These are phyloP conservation scores for Xylaria polymorpha DNA, from an alignment of 2,329 filamentous ascomycete species.

Conservation along the genomic window DNA sequence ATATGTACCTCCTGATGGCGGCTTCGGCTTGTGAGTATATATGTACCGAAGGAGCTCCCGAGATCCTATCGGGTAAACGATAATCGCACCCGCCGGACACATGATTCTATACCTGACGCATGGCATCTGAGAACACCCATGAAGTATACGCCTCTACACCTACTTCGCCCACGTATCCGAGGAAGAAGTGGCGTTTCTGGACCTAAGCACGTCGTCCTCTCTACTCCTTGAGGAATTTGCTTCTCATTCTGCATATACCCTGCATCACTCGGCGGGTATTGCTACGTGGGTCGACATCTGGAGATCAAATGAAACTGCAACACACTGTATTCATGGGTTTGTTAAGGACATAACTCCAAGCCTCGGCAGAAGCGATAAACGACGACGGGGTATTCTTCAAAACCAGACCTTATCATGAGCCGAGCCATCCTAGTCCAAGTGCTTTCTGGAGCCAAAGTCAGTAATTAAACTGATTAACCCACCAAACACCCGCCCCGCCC, in stretches of 20 bases:
- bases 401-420: slow-evolving; percentile 14
- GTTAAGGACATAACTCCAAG: slow-evolving; percentile 5
- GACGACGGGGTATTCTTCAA: slow-evolving; percentile 29
- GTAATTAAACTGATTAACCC: slow-evolving; percentile 13
- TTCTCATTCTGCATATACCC: no score
- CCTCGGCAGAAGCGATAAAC: slow-evolving; percentile 17
- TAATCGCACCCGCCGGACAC: neutral
- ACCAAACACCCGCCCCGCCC: slow-evolving; percentile 19
- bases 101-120: no score
- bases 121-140: neutral
- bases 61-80: neutral
- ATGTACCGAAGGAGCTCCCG: no score
- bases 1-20: no score
- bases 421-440: slow-evolving; percentile 25
- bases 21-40: neutral
- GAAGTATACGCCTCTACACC: neutral
- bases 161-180: neutral
- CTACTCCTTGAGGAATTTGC: no score
- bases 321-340: slow-evolving; percentile 33
- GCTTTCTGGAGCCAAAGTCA: slow-evolving; percentile 7
- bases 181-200: no score
- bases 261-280: neutral
- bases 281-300: neutral
- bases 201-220: no score
- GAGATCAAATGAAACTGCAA: slow-evolving; percentile 12